Conservation (phyloP, 1,284 basidiomycete species). For the Ceratobasidium sp. region DNA sequence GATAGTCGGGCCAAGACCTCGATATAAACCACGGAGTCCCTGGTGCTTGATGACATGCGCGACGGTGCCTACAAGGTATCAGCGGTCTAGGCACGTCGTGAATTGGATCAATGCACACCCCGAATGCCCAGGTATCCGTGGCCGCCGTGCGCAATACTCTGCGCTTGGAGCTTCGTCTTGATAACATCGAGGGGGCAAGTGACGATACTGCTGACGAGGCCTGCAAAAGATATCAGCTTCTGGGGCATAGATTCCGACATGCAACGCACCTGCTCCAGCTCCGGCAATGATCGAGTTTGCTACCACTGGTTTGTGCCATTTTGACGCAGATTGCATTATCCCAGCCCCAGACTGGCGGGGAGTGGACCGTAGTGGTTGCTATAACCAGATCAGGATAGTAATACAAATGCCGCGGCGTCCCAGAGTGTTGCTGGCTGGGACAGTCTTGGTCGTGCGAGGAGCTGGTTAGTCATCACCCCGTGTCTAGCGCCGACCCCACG, state of each 20-base stretch:
- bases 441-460: conserved; percentile 11
- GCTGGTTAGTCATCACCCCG: neutral
- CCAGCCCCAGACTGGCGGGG: conserved; percentile 29
- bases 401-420: neutral
- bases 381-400: neutral
- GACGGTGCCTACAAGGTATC: conserved; percentile 68
- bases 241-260: neutral
- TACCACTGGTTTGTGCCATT: conserved; percentile 46
- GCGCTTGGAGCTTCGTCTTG: conserved; percentile 97
- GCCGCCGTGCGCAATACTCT: conserved; percentile 74
- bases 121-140: conserved; percentile 80
- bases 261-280: conserved; percentile 68
- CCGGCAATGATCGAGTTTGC: conserved; percentile 63
- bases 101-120: conserved; percentile 63
- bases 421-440: neutral
- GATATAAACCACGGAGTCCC: conserved; percentile 89
- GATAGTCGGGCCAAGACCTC: conserved; percentile 94
- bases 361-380: neutral
- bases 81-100: neutral
- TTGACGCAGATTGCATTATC: conserved; percentile 44
- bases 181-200: conserved; percentile 98
- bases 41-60: conserved; percentile 77
- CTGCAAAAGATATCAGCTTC: conserved; percentile 54
- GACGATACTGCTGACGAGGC: conserved; percentile 91
- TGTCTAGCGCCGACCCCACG: conserved; percentile 29